phyloP scores from a whole-genome alignment of 345 rosid species.

The Moringa oleifera region DNA sequence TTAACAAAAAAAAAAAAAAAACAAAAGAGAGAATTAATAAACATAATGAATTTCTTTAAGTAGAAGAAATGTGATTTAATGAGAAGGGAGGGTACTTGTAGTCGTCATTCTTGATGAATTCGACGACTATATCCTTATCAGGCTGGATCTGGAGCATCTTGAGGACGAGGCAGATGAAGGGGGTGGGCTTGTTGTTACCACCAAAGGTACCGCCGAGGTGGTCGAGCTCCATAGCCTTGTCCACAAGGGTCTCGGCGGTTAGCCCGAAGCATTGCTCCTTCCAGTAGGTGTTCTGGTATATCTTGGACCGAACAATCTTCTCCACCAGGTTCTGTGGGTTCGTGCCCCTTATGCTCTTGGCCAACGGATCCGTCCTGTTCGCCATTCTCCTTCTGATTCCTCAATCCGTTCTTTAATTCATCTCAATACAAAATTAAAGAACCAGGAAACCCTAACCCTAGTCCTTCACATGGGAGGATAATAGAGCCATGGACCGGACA shows the following conservation, averaged over 20 bases:
- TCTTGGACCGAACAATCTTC: slow-evolving; percentile 71
- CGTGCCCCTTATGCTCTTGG: slow-evolving; percentile 81
- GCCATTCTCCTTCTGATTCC: slow-evolving; percentile 37
- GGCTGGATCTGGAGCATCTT: slow-evolving; percentile 98
- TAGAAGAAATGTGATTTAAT: neutral
- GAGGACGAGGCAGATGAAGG: slow-evolving; percentile 73
- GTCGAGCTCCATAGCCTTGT: slow-evolving; percentile 93
- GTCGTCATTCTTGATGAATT: slow-evolving; percentile 87
- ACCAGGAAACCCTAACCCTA: neutral
- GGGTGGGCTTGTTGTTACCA: slow-evolving; percentile 83
- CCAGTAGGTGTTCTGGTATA: slow-evolving; percentile 82
- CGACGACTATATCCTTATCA: slow-evolving; percentile 86
- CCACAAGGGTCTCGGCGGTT: slow-evolving; percentile 86
- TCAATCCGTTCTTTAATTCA: neutral
- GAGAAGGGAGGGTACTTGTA: slow-evolving; percentile 47
- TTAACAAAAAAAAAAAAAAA: no score
- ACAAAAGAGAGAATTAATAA: no score
- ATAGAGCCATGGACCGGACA: no score
- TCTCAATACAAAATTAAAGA: neutral
- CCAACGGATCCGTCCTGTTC: slow-evolving; percentile 84
- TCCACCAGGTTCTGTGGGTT: slow-evolving; percentile 86
- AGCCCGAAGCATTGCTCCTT: slow-evolving; percentile 91
- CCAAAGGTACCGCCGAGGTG: slow-evolving; percentile 81
- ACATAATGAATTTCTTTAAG: neutral
- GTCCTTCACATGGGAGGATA: neutral